Percentiles rank a stretch among this genome's conserved stretches.
phyloP scores from a whole-genome alignment of 2,329 filamentous ascomycete genomes.

The Celoporthe dispersa region DNA sequence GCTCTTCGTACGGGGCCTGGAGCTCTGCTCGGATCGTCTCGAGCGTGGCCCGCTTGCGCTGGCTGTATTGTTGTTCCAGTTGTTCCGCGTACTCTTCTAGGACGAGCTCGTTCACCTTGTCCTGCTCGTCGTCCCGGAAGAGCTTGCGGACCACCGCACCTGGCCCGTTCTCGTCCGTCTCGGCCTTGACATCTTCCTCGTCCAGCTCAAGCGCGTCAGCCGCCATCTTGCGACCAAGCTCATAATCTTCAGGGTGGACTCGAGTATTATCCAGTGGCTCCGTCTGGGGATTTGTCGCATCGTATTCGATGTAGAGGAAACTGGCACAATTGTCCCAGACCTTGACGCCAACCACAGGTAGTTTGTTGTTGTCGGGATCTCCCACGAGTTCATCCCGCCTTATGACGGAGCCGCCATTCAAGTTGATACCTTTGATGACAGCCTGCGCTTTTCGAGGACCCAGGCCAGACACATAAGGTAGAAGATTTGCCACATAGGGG shows the following conservation, averaged over 20 bases:
- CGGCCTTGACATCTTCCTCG: conserved; percentile 95
- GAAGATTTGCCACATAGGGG: conserved; percentile 79
- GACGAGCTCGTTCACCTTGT: conserved; percentile 94
- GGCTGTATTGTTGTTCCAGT: conserved; percentile 88
- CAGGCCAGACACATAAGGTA: conserved; percentile 89
- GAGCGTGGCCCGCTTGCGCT: conserved; percentile 91
- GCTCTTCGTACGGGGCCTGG: conserved; percentile 90
- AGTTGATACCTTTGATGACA: conserved; percentile 86
- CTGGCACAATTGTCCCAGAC: conserved; percentile 98
- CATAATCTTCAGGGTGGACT: conserved; percentile 97
- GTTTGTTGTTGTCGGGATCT: conserved; percentile 77
- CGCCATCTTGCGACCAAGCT: conserved; percentile 97
- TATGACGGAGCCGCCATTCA: conserved; percentile 84
- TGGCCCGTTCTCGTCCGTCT: conserved; percentile 86
- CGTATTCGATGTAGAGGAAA: conserved; percentile 89
- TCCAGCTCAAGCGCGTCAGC: conserved; percentile 95
- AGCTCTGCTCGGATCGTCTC: conserved; percentile 96
- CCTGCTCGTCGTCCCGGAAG: conserved; percentile 91
- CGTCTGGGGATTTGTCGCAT: conserved; percentile 77
- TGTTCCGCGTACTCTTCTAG: conserved; percentile 97
- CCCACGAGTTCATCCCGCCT: conserved; percentile 88
- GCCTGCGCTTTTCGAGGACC: conserved; percentile 89
- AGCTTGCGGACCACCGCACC: conserved; percentile 92
- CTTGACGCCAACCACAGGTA: conserved; percentile 81
- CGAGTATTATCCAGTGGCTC: conserved; percentile 96